Evolutionary conservation across 345 rosid genomes (phyloP).

Genomic region (Eucalyptus sp.): DNA sequence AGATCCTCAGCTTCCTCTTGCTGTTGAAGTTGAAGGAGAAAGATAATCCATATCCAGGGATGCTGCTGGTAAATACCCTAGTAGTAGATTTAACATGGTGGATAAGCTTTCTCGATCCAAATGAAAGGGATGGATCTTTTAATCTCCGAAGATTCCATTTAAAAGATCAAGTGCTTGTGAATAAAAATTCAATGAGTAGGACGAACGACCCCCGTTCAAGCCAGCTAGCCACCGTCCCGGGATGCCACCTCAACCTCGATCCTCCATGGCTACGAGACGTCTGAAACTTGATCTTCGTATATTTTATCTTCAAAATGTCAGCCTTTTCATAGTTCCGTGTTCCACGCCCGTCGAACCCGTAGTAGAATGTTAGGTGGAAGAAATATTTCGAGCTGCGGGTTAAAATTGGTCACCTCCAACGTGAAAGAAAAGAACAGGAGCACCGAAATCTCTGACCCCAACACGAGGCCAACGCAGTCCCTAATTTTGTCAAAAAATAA

Average conservation of each 20-base stretch:
- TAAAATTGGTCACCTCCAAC: neutral
- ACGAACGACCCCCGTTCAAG: neutral
- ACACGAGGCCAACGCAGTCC: neutral
- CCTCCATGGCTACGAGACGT: neutral
- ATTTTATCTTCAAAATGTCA: neutral
- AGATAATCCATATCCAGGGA: neutral
- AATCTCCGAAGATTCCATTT: no score
- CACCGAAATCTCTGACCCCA: neutral
- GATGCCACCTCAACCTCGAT: neutral
- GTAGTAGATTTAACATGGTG: neutral
- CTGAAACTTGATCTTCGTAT: neutral
- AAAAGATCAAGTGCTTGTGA: neutral
- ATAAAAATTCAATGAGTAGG: neutral
- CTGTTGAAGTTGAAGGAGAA: neutral
- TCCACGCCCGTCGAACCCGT: neutral
- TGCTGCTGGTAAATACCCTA: neutral
- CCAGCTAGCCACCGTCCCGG: neutral
- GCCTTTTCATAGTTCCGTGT: neutral
- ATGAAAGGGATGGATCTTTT: no score
- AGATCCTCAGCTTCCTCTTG: neutral
- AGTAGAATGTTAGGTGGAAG: neutral
- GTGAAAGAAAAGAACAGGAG: neutral
- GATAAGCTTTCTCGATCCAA: neutral
- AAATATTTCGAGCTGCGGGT: neutral
- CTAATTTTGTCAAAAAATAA: neutral